Evolutionary conservation across 2,329 filamentous ascomycete species (phyloP), one percentile per base, ranked within the genome.

Genomic region (Achaetomium macrosporum): DNA sequence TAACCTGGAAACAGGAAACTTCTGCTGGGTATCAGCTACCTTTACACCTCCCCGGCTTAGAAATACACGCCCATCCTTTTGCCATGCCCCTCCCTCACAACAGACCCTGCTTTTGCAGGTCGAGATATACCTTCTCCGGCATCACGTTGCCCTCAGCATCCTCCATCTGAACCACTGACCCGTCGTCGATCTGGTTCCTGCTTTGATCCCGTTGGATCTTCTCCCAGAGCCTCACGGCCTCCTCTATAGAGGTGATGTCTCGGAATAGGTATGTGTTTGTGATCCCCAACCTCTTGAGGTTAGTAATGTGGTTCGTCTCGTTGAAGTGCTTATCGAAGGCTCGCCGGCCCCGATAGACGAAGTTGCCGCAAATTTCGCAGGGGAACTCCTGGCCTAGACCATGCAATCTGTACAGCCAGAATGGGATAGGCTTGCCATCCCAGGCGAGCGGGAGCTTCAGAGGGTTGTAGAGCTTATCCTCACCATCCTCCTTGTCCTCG

Each of bases 291-390:
- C 92, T 96, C 69, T 95, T 93, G 60, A 99, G 73, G 1, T 93
- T 93, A 66, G 96, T 93, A 45, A 97, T 87, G 66, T 99, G 93
- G 49, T 90, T 78, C 9, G 88, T 84, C 69, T 99, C 93, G 61
- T 91, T 95, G 73, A 99, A 99, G 69, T 99, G 93, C 76, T 99
- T 99, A 68, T 99, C 93, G 63, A 96, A 99, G 1, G 91, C 91
- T 46, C 93, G 83, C 20, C 93, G 81, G 15, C 93, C 93, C 87
- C 96, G 96, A 74, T 97, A 97, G n/a, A 96, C 90, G 65, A 90
- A 96, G 70, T 97, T 97, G 51, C 93, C 93, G 66, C 93, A 99
- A 52, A 99, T 89, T 68, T 99, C 92, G 74, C 93, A 99, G 0
- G 87, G 79, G 61, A 96, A 96, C 63, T 99, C 93, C 12, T 96